Percentiles rank a stretch among this genome's conserved stretches.
These are phyloP conservation scores for Neonectria hederae DNA, from an alignment of 2,329 filamentous ascomycete genomes.

Conservation along the genomic window DNA sequence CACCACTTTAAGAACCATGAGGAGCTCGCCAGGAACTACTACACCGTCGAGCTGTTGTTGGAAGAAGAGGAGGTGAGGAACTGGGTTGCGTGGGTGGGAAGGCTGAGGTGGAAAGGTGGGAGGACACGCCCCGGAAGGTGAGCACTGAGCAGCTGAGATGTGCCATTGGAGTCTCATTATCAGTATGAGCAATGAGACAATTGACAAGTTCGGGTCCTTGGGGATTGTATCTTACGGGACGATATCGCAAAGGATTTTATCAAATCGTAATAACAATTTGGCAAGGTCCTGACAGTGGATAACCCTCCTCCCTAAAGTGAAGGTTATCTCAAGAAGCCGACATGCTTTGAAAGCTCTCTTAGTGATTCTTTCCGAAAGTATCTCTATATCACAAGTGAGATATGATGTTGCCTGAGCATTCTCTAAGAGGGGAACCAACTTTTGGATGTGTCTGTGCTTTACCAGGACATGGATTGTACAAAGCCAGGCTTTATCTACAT, in stretches of 20 bases:
- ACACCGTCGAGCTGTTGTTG: constrained; percentile 76
- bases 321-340: too few species aligned
- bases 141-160: neutral
- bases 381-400: too few species aligned
- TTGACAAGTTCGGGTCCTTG: neutral
- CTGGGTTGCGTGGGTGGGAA: constrained; percentile 78
- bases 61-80: constrained; percentile 75
- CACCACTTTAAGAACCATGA: constrained; percentile 80
- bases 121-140: constrained; percentile 18
- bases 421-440: too few species aligned
- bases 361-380: too few species aligned
- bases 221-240: constrained; percentile 3
- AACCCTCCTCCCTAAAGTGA: too few species aligned
- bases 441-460: too few species aligned
- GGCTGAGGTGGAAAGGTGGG: constrained; percentile 75
- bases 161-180: neutral
- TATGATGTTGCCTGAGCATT: too few species aligned
- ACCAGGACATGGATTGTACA: too few species aligned
- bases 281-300: too few species aligned
- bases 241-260: neutral
- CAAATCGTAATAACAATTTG: neutral
- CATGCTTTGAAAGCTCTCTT: too few species aligned
- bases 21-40: constrained; percentile 77
- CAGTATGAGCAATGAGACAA: neutral
- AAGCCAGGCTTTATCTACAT: too few species aligned